Percentiles rank a stretch among this genome's conserved stretches.
Conservation (phyloP, 257 asterid species). For the Osmanthus fragrans region DNA sequence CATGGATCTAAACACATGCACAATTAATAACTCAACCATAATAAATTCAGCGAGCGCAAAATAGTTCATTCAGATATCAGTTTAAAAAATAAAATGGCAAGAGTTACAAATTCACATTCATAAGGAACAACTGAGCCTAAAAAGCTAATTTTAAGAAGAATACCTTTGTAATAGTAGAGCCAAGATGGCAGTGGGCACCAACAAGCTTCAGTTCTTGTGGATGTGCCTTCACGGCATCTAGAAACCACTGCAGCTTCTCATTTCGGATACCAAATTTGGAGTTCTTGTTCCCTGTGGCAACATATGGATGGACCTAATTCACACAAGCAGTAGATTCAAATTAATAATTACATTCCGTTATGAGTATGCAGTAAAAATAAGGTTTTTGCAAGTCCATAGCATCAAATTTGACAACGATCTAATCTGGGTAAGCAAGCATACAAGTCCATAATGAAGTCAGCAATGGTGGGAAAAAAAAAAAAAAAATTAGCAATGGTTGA, state of each 20-base stretch:
- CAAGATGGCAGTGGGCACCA: slow-evolving; percentile 98
- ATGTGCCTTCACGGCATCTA: slow-evolving; percentile 90
- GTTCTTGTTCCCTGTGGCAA: slow-evolving; percentile 96
- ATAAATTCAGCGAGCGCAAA: neutral
- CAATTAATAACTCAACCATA: neutral
- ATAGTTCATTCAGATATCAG: neutral
- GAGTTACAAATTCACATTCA: neutral
- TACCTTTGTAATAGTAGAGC: slow-evolving; percentile 97
- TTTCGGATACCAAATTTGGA: slow-evolving; percentile 95
- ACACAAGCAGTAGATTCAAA: slow-evolving; percentile 16
- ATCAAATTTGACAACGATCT: neutral
- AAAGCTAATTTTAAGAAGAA: neutral
- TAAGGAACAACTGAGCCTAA: neutral
- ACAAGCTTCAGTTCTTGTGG: slow-evolving; percentile 87
- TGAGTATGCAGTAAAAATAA: neutral
- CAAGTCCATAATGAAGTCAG: neutral
- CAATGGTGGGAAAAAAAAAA: neutral
- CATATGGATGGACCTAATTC: slow-evolving; percentile 90
- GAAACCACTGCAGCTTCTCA: slow-evolving; percentile 94
- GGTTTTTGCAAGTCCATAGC: neutral
- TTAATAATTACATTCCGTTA: neutral
- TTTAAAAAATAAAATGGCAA: neutral
- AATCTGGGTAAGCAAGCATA: neutral
- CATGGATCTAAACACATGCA: neutral
- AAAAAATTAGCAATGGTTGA: neutral